Base-by-base conservation (phyloP, 2,329 filamentous ascomycete species). In the Colletotrichum zoysiae region DNA sequence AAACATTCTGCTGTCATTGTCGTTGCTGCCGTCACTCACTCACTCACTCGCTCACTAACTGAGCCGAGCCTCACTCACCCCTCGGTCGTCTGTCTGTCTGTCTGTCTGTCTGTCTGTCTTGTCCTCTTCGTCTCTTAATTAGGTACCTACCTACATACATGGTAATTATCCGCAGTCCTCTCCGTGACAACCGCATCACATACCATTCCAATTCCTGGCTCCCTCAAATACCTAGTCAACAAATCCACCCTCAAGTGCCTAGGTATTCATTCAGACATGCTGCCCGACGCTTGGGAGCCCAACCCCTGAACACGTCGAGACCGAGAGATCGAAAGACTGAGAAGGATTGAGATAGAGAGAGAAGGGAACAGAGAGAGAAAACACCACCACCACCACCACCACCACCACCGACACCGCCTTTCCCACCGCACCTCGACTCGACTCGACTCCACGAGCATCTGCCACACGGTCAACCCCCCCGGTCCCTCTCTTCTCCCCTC, bases 381-480 rank as follows among this genome's bases (percentile, higher is more conserved):
- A 35, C 57, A 46, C 46, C 61, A 55, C n/a, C 62, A 63, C 40
- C 55, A 38, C 30, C 30, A 38, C 30, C 30, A 30, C 30, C 30
- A 30, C 30, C 26, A 3, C 12, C 38, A 59, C 59, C 69, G 69
- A 69, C 70, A 71, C 65, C 70, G 70, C 70, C 48, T 69, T 69
- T 69, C 46, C 46, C 30, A 35, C 4, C 30, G 8, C 51, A 56
- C 18, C 51, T 23, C 48, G n/a, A n/a, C n/a, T n/a, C n/a, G n/a
- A 30, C 14, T 9, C 26, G 20, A 35, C 38, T 58, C 46, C 46
- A 44, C 46, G 46, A 62, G 26, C 30, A 60, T 18, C 65, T 69
- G 65, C 58, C 65, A 59, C 58, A 46, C 58, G 64, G 57, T 4
- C 44, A 58, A 30, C 44, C 20, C 44, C 69, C 44, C 58, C 11